Evolutionary conservation across 1,139 yeast species (phyloP).

Genomic region (Saccharomyces hybrid): DNA sequence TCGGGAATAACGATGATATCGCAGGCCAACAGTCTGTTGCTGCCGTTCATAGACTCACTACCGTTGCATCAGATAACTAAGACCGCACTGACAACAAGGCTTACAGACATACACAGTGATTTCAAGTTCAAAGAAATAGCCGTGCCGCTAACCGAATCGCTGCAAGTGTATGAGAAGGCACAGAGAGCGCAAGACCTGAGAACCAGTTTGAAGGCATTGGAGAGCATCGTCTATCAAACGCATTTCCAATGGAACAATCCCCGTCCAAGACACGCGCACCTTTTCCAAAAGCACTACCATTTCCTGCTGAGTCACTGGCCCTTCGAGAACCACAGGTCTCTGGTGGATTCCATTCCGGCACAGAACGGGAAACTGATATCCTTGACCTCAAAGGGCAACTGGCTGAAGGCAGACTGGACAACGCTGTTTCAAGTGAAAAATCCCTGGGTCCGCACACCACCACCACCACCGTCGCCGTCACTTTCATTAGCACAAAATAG

Average conservation of each 20-base stretch:
- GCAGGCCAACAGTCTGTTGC: neutral
- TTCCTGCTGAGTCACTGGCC: slow-evolving; percentile 9
- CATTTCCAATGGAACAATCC: slow-evolving; percentile 6
- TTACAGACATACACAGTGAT: neutral
- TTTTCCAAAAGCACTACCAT: slow-evolving; percentile 4
- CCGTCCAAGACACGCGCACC: slow-evolving; percentile 7
- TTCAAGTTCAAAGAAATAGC: slow-evolving; percentile 1
- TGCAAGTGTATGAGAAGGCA: neutral
- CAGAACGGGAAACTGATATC: neutral
- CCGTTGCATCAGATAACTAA: neutral
- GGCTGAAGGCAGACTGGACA: neutral
- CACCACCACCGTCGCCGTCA: neutral
- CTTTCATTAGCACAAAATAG: neutral
- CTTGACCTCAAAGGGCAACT: slow-evolving; percentile 3
- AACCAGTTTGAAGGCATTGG: slow-evolving; percentile 2
- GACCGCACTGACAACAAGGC: neutral
- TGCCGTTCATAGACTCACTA: neutral
- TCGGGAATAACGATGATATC: neutral
- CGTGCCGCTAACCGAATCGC: neutral
- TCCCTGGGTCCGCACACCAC: neutral
- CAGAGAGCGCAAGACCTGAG: neutral
- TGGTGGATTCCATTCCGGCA: neutral
- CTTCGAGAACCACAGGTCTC: slow-evolving; percentile 5
- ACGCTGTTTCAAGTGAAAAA: neutral
- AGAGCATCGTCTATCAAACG: slow-evolving; percentile 2